Evolutionary conservation across 1,284 basidiomycete species (phyloP), one percentile per base, ranked within the genome.

Genomic region (Hymenochaete sp.): DNA sequence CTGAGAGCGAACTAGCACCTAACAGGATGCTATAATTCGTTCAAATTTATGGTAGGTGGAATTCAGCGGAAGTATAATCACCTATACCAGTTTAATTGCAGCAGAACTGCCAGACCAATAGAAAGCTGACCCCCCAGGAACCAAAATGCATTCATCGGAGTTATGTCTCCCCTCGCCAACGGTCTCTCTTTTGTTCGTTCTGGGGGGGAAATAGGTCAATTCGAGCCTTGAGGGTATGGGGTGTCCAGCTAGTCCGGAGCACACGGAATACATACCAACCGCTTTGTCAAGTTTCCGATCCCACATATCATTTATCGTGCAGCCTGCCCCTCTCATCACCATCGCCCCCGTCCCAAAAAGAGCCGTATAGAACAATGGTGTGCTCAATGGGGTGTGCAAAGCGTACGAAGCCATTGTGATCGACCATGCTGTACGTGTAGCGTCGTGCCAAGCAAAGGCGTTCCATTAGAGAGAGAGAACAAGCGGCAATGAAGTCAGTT

Each of bases 291-390:
- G 75, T 55, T 89, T 78, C 52, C 74, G 73, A 62, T 99, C 96
- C 93, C 96, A 98, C 81, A 99, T 85, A 61, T 99, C 96, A 61
- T 98, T 98, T 58, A 98, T 96, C 0, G 92, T 98, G 62, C 96
- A 99, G 4, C 96, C 96, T 4, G 96, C 96, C 5, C 96, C 93
- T 14, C 96, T 82, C 96, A 98, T 98, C 45, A 98, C 75, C 35
- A 97, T 58, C 0, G 96, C 92, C 0, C 96, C 96, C 3, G 85
- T 64, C 1, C 88, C 93, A 58, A 98, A 98, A 0, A 98, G 70
- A 21, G 75, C 67, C 29, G 90, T 68, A 57, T 92, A 93, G 19
- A 75, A 81, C 47, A 89, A 57, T 7, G 89, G 83, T 0, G 72
- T 74, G 4, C 75, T 71, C 33, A 75, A 67, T 0, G 89, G 83